These are phyloP conservation scores for Xylariaceae sp. DNA, from an alignment of 2,329 filamentous ascomycete genomes.

Conservation along the genomic window DNA sequence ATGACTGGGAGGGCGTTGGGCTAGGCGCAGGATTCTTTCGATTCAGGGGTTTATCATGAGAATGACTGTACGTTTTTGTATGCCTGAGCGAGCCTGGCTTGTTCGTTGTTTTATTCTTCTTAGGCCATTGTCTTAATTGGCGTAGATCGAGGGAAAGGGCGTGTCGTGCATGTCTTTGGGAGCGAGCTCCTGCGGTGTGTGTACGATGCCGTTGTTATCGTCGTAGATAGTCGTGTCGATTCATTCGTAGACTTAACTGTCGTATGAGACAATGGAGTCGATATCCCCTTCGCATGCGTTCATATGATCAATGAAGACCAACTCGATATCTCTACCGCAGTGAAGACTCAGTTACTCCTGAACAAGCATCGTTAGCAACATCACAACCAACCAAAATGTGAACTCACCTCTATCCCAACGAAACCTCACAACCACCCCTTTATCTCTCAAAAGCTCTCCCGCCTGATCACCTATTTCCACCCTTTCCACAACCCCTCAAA, in stretches of 20 bases:
- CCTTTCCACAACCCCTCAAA: slow-evolving; percentile 32
- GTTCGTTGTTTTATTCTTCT: not conserved
- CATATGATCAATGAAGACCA: not conserved
- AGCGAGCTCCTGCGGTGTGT: not conserved
- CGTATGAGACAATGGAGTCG: not conserved
- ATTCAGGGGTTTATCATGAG: not conserved
- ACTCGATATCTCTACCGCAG: not conserved
- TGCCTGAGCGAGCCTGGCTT: slow-evolving; percentile 4
- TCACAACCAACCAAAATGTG: too few species aligned
- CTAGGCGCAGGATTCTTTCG: not conserved
- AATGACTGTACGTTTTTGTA: slow-evolving; percentile 5
- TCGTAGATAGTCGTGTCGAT: not conserved
- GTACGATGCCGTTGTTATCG: not conserved
- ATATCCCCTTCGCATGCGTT: not conserved
- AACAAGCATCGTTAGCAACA: too few species aligned
- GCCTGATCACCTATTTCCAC: too few species aligned
- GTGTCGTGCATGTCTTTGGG: not conserved
- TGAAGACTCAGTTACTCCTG: too few species aligned
- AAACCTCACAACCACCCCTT: too few species aligned
- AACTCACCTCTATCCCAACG: too few species aligned
- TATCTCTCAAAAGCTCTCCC: too few species aligned
- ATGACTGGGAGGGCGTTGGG: slow-evolving; percentile 21
- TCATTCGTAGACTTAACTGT: not conserved
- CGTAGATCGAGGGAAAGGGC: not conserved
- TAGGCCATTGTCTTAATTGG: not conserved